Evolutionary conservation across 2,329 filamentous ascomycete genomes (phyloP).

Genomic region (Botrytis fabae): DNA sequence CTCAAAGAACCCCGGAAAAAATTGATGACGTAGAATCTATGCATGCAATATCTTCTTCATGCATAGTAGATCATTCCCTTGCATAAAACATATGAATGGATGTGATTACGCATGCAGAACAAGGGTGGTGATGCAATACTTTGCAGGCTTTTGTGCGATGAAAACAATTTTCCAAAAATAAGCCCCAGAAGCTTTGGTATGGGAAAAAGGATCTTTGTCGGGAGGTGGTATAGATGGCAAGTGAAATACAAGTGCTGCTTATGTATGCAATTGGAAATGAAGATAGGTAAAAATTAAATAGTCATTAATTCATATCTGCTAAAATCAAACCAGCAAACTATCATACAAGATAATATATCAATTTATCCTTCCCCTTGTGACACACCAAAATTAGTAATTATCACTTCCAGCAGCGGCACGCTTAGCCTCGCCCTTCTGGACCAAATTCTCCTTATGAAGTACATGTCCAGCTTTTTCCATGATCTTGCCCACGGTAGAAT

Average conservation of each 20-base stretch:
- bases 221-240: background rate
- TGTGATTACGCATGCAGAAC: background rate
- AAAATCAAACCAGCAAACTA: background rate
- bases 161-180: too few species aligned
- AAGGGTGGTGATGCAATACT: background rate
- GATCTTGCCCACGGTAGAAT: constrained; percentile 52
- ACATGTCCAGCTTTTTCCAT: constrained; percentile 58
- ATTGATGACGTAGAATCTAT: background rate
- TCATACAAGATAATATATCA: background rate
- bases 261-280: background rate
- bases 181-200: background rate
- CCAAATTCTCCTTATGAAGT: constrained; percentile 50
- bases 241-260: background rate
- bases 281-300: background rate
- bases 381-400: background rate
- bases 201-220: background rate
- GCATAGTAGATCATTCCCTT: background rate
- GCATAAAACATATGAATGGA: background rate
- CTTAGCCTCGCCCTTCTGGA: constrained; percentile 53
- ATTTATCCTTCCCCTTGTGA: background rate
- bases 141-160: background rate
- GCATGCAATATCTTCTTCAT: background rate
- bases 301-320: constrained; percentile 13
- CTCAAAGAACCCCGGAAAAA: background rate
- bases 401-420: constrained; percentile 44